Conservation (phyloP, 108 stramenopile genomes). For the Discostella stelligeroides region DNA sequence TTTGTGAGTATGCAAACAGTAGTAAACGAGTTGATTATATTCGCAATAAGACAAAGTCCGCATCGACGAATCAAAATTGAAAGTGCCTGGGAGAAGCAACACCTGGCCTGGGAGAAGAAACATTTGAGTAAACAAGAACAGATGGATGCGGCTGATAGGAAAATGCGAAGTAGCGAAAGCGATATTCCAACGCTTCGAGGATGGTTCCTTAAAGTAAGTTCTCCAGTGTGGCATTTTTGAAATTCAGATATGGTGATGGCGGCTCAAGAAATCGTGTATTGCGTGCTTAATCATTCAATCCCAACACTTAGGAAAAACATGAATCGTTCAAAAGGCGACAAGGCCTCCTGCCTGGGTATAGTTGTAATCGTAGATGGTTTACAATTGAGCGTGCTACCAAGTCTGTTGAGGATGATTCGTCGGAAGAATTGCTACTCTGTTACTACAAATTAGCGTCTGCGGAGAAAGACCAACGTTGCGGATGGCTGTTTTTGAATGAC, state of each 20-base stretch:
- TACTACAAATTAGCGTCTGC: conserved; percentile 24
- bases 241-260: neutral
- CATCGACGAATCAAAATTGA: neutral
- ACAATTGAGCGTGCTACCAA: conserved; percentile 12
- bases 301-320: conserved; percentile 26
- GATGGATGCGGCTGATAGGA: neutral
- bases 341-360: conserved; percentile 12
- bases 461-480: conserved; percentile 20
- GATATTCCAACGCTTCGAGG: conserved; percentile 29
- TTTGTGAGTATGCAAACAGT: no score
- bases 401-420: neutral
- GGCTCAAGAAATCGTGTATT: neutral
- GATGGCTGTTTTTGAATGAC: conserved; percentile 39
- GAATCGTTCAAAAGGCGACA: conserved; percentile 28
- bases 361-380: conserved; percentile 18
- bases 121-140: neutral
- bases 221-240: neutral
- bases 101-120: neutral
- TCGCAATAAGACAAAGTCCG: neutral
- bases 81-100: conserved; percentile 3
- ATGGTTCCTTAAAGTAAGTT: conserved; percentile 35
- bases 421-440: conserved; percentile 24
- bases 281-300: conserved; percentile 5
- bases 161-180: conserved; percentile 10
- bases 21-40: no score